Percentiles rank a stretch among this genome's conserved stretches.
phyloP scores from a whole-genome alignment of 805 yeast species.

The Spathaspora hagerdaliae region DNA sequence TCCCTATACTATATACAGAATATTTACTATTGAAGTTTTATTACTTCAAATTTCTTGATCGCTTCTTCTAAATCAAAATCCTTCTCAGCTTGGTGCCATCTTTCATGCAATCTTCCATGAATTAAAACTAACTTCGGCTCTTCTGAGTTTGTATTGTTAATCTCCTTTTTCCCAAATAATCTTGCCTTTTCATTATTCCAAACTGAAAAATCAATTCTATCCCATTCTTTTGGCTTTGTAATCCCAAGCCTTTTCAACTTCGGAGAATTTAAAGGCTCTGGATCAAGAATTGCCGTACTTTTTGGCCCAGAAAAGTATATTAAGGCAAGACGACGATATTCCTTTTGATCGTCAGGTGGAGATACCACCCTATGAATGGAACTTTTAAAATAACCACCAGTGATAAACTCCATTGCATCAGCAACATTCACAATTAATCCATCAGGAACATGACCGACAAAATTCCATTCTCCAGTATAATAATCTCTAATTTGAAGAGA shows the following conservation, averaged over 20 bases:
- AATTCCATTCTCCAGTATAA: conserved; percentile 25
- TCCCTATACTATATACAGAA: no score
- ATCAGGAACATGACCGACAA: conserved; percentile 26
- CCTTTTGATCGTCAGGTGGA: conserved; percentile 23
- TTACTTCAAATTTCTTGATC: conserved; percentile 18
- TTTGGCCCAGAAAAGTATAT: conserved; percentile 24
- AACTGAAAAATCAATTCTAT: conserved; percentile 19
- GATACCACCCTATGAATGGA: conserved; percentile 24
- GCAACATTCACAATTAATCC: conserved; percentile 27
- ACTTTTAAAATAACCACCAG: conserved; percentile 26
- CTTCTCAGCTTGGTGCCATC: conserved; percentile 38
- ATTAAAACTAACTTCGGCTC: conserved; percentile 34
- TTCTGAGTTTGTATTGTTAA: conserved; percentile 29
- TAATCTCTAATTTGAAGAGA: conserved; percentile 28
- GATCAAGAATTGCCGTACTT: conserved; percentile 17
- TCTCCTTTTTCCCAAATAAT: conserved; percentile 38
- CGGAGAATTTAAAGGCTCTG: conserved; percentile 21
- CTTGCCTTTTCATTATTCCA: conserved; percentile 43
- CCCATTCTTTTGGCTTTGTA: conserved; percentile 23
- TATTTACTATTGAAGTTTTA: conserved; percentile 9
- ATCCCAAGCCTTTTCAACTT: conserved; percentile 19
- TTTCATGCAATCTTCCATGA: conserved; percentile 39
- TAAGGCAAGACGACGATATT: conserved; percentile 19
- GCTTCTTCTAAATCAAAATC: conserved; percentile 24
- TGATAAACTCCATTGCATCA: conserved; percentile 28